Evolutionary conservation across 2,329 filamentous ascomycete genomes (phyloP), one percentile per base, ranked within the genome.

Genomic region (Colletotrichum sp.): DNA sequence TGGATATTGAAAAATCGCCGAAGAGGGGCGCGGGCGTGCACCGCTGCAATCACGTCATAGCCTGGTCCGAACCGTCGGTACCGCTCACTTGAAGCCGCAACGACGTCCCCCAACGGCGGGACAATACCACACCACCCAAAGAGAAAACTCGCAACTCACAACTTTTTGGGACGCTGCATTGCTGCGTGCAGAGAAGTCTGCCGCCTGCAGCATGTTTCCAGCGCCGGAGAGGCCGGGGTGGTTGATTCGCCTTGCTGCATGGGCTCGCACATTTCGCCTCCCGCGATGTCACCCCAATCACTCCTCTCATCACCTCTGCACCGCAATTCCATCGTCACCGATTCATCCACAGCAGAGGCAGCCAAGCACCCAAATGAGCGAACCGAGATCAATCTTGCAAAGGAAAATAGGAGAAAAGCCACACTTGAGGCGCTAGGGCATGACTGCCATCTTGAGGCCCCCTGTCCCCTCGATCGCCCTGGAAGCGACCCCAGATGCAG

Each of bases 1-100:
- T 52, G n/a, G n/a, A 21, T 21, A 3, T 21, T 2, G 44, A 10
- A 39, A 69, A 69, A 69, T 60, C 32, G 66, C 66, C 66, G 66
- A 69, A 69, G 49, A 60, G 52, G 66, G 66, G 18, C 32, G 62
- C 2, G 7, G 44, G 44, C 44, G 10, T 52, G 44, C n/a, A 52
- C 24, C 39, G 60, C 69, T 55, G 69, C 69, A 44, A 64, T 75
- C 60, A 69, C 72, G 72, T 72, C 69, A 75, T 75, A 69, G 69
- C 24, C 60, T 26, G 72, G 69, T 75, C 72, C 72, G 52, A 34
- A 72, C 72, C 36, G 49, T 67, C 72, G 72, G 72, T 67, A 75
- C 44, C 44, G 66, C 66, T 28, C 21, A 21, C 44, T 21, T 10
- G 30, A 24, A 60, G 60, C 69, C 68, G 60, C 69, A 71, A 21